phyloP scores from a whole-genome alignment of 140 eudicot genomes.

The Senecio squalidus region DNA sequence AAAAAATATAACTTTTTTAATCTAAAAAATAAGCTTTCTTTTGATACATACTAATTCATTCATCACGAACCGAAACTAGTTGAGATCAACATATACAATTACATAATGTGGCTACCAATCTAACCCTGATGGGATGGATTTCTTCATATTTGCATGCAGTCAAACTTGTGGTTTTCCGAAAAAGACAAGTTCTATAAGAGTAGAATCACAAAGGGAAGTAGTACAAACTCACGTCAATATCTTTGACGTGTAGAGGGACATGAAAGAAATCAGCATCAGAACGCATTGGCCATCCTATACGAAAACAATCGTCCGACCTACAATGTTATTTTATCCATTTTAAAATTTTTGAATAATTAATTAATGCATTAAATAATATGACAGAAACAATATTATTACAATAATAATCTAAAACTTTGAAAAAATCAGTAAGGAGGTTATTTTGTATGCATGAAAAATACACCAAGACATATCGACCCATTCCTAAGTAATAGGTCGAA shows the following conservation, averaged over 20 bases:
- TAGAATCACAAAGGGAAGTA: neutral
- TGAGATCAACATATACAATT: neutral
- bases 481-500: neutral
- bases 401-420: too few relatives aligned
- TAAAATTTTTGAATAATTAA: too few relatives aligned
- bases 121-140: neutral
- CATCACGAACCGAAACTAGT: neutral
- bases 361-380: too few relatives aligned
- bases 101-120: slow-evolving; percentile 8
- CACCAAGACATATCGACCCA: neutral
- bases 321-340: slow-evolving; percentile 27
- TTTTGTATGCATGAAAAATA: neutral
- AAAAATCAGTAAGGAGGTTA: neutral
- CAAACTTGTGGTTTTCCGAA: slow-evolving; percentile 10
- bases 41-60: neutral
- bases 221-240: slow-evolving; percentile 40
- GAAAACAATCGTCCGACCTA: slow-evolving; percentile 90
- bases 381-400: too few relatives aligned
- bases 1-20: neutral
- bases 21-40: neutral
- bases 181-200: neutral
- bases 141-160: slow-evolving; percentile 15
- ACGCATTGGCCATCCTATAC: slow-evolving; percentile 98
- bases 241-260: slow-evolving; percentile 31
- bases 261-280: slow-evolving; percentile 90